These are phyloP conservation scores for Diaporthe destruens DNA, from an alignment of 2,329 filamentous ascomycete genomes.

Conservation along the genomic window DNA sequence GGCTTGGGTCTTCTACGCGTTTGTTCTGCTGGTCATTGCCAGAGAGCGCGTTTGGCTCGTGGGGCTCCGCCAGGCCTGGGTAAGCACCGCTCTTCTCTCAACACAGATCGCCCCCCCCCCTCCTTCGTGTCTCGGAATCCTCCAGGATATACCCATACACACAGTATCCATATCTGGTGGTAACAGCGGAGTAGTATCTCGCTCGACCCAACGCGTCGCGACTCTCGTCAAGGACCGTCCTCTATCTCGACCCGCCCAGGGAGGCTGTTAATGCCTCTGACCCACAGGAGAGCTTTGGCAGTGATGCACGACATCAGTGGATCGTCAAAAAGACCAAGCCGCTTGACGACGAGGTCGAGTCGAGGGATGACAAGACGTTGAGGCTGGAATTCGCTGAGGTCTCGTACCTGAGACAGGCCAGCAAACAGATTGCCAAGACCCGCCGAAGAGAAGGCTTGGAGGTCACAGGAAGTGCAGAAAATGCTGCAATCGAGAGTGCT, in stretches of 20 bases:
- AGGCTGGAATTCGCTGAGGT: conserved; percentile 44
- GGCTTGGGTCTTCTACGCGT: conserved; percentile 86
- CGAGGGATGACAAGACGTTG: conserved; percentile 70
- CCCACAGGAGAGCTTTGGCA: conserved; percentile 81
- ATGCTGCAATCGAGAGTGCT: conserved; percentile 34
- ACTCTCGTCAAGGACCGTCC: conserved; percentile 89
- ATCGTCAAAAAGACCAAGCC: conserved; percentile 79
- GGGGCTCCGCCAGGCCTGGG: conserved; percentile 91
- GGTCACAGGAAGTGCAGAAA: background rate
- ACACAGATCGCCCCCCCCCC: background rate
- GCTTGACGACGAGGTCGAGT: conserved; percentile 81
- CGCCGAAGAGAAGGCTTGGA: conserved; percentile 2
- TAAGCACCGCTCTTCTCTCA: background rate
- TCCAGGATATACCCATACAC: background rate
- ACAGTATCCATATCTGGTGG: background rate
- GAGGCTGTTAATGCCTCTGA: conserved; percentile 81
- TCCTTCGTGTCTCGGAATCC: background rate
- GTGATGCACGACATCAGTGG: conserved; percentile 86
- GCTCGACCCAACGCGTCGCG: conserved; percentile 85
- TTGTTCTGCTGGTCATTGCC: conserved; percentile 90
- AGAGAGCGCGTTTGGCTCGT: conserved; percentile 94
- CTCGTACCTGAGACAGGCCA: conserved; percentile 71
- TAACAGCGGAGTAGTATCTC: conserved; percentile 63
- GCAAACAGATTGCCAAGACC: conserved; percentile 69
- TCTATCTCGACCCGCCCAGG: conserved; percentile 89